Evolutionary conservation across 2,329 filamentous ascomycete genomes (phyloP).

Genomic region (Fusarium foetens): DNA sequence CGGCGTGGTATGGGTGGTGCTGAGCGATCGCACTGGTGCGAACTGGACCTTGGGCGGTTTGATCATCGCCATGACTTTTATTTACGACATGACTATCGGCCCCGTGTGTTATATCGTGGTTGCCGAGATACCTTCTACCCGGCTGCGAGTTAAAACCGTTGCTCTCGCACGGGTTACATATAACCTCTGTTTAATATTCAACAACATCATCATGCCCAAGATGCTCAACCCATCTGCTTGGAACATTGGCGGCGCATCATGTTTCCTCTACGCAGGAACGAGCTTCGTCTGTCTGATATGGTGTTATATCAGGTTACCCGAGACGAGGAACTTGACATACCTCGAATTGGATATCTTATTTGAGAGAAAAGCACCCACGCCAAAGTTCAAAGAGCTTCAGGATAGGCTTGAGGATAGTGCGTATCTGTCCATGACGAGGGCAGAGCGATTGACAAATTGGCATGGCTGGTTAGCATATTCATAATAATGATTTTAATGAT

Average conservation of each 20-base stretch:
- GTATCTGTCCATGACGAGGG: slow-evolving; percentile 31
- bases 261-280: slow-evolving; percentile 39
- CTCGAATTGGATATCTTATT: slow-evolving; percentile 46
- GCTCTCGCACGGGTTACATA: slow-evolving; percentile 50
- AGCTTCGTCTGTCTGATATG: slow-evolving; percentile 38
- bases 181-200: slow-evolving; percentile 40
- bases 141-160: slow-evolving; percentile 54
- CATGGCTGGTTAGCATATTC: slow-evolving; percentile 43
- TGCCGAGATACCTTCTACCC: slow-evolving; percentile 52
- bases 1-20: slow-evolving; percentile 50
- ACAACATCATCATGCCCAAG: slow-evolving; percentile 43
- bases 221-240: slow-evolving; percentile 45
- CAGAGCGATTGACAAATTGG: slow-evolving; percentile 39
- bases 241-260: slow-evolving; percentile 43
- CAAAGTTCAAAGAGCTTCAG: slow-evolving; percentile 48
- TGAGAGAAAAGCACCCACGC: slow-evolving; percentile 41
- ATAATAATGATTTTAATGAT: slow-evolving; percentile 16
- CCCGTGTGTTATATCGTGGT: slow-evolving; percentile 51
- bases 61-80: slow-evolving; percentile 54
- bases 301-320: slow-evolving; percentile 45
- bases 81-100: slow-evolving; percentile 47
- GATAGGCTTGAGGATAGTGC: slow-evolving; percentile 35
- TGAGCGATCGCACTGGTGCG: slow-evolving; percentile 38
- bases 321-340: slow-evolving; percentile 43
- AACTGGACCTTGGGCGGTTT: slow-evolving; percentile 52